Base-by-base conservation (phyloP, 371 early-diverging fungal genomes). In the Quaeritorhiza haematococci region DNA sequence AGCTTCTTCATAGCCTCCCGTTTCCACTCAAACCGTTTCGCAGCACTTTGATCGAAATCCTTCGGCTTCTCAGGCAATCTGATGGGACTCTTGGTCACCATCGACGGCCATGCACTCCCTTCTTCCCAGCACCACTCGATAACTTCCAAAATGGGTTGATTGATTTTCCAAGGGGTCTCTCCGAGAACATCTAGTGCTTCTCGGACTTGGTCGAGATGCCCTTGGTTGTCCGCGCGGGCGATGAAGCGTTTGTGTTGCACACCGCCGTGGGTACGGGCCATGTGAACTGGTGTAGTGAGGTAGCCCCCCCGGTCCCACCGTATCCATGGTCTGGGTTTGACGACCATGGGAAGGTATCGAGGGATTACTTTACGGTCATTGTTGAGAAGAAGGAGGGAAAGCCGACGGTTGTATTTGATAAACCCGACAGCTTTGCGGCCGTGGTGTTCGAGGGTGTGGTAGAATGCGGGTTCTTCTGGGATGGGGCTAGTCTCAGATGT, bases 251-350 rank as follows among this genome's bases (percentile, higher is more conserved):
- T 61, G 65, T 93, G 93, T 53, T 94, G 91, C 3, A 77, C 75
- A 33, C 79, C 80, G 21, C 45, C 48, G 49, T 80, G 81, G 57
- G 87, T 78, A 56, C 96, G 86, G 84, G 95, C 89, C 17, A 77
- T 61, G 0, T 66, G 61, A 8, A 78, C 75, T 33, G 83, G 75
- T 21, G 84, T 77, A 17, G 82, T 83, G n/a, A 95, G 68, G 62
- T 95, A 96, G 5, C 97, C 98, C 46, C 98, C 98, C 7, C 83
- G 76, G 42, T 87, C 84, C 62, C 83, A 87, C 0, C 87, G 81
- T n/a, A 93, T 56, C 98, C 98, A 98, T 6, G 97, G 95, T 0
- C 84, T 83, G 45, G 98, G 98, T 32, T 84, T 85, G 1, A 95
- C 88, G 42, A 98, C 67, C 98, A 98, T 98, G 23, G 98, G 98